Evolutionary conservation across 768 basidiomycete genomes (phyloP).

Genomic region (Strobilomyces dryophilus): DNA sequence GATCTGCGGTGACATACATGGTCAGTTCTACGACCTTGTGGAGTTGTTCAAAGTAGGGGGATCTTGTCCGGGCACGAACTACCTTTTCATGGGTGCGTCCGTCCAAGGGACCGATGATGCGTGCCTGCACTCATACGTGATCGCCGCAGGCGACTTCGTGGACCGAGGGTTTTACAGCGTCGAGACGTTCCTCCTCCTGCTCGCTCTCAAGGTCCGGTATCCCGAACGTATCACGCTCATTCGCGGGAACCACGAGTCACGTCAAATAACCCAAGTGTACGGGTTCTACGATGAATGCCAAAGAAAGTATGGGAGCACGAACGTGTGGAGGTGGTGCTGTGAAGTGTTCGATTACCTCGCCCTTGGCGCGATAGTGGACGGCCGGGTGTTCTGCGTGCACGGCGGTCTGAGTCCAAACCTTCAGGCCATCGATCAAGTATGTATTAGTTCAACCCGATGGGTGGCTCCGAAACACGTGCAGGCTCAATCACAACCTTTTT

Average conservation of each 20-base stretch:
- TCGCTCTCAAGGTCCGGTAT: slow-evolving; percentile 95
- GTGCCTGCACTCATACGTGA: slow-evolving; percentile 8
- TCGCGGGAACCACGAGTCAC: slow-evolving; percentile 94
- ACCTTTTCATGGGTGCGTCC: slow-evolving; percentile 88
- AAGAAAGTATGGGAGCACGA: slow-evolving; percentile 88
- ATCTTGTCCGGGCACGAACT: slow-evolving; percentile 89
- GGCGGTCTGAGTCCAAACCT: slow-evolving; percentile 92
- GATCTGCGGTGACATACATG: slow-evolving; percentile 96
- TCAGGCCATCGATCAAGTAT: slow-evolving; percentile 83
- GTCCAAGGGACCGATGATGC: not conserved
- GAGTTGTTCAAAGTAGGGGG: slow-evolving; percentile 94
- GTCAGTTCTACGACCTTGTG: slow-evolving; percentile 95
- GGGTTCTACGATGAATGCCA: slow-evolving; percentile 97
- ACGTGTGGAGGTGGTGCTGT: slow-evolving; percentile 98
- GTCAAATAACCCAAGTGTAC: slow-evolving; percentile 96
- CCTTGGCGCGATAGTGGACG: slow-evolving; percentile 94
- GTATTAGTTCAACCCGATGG: slow-evolving; percentile 18
- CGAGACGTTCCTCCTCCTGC: slow-evolving; percentile 90
- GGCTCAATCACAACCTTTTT: slow-evolving; percentile 23
- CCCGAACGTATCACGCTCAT: slow-evolving; percentile 97
- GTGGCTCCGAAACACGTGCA: slow-evolving; percentile 18
- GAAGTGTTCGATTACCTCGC: slow-evolving; percentile 98
- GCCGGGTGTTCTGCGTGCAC: slow-evolving; percentile 95
- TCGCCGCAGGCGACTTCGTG: slow-evolving; percentile 83
- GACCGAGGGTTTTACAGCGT: slow-evolving; percentile 97